Evolutionary conservation across 768 basidiomycete species (phyloP), one percentile per base, ranked within the genome.

Genomic region (Hemileccinum rubropunctum): DNA sequence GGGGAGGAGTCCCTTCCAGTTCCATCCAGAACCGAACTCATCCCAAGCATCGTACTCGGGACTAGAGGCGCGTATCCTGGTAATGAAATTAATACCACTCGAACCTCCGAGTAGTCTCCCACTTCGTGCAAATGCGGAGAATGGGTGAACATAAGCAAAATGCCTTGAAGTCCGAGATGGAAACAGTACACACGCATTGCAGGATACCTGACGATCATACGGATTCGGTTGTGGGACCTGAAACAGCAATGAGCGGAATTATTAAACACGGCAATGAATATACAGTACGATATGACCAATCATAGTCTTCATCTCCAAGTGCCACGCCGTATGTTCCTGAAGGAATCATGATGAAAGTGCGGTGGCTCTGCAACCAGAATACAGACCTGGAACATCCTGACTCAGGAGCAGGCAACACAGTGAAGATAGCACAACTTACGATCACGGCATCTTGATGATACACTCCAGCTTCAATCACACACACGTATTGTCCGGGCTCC

Each of bases 331-430:
- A 45, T 15, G 42, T 27, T 14, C 47, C 58, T 59, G n/a, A 15
- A 23, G 12, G 27, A 21, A 12, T 23, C 2, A 3, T 37, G 3
- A 1, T n/a, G 13, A 11, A 36, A n/a, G 26, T 28, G 23, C 35
- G 13, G 8, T 7, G 9, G 7, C 3, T 28, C 28, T 21, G 15
- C 13, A n/a, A 36, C 17, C 26, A 30, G 10, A 20, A 14, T 20
- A 48, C 53, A 36, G 39, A 60, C 58, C 58, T 42, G 58, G 58
- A 26, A 59, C 49, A 36, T 59, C 54, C 58, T 59, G 28, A n/a
- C n/a, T n/a, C n/a, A n/a, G n/a, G n/a, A n/a, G n/a, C 21, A 26
- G 11, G 21, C 14, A 2, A 50, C 17, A 11, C 13, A 8, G 8
- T n/a, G 4, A 15, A 34, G 6, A 37, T 6, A 33, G 15, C 12